phyloP scores from a whole-genome alignment of 176 grass and related monocot species.

The Saccharum spontaneum region DNA sequence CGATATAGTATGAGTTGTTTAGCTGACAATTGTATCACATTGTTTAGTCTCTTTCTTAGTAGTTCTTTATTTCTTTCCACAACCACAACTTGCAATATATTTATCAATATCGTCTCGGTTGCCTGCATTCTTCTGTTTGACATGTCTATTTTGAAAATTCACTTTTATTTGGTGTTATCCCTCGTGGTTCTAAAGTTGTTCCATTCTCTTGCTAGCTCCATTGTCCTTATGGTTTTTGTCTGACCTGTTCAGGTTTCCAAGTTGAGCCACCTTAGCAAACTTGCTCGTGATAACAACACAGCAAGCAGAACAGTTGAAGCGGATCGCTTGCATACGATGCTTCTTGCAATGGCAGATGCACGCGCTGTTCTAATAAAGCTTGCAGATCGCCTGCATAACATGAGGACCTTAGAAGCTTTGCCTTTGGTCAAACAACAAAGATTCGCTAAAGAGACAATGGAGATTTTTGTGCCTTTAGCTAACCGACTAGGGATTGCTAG shows the following conservation, averaged over 20 bases:
- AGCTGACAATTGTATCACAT: neutral
- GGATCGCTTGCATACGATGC: slow-evolving; percentile 86
- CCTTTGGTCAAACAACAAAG: slow-evolving; percentile 50
- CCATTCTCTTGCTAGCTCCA: neutral
- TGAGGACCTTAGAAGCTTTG: slow-evolving; percentile 63
- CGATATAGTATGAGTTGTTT: neutral
- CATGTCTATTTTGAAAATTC: neutral
- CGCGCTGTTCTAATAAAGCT: slow-evolving; percentile 68
- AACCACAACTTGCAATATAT: neutral
- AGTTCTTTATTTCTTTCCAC: neutral
- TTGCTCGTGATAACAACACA: slow-evolving; percentile 78
- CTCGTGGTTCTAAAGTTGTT: neutral
- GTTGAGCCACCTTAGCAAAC: slow-evolving; percentile 77
- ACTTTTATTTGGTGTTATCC: neutral
- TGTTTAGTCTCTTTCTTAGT: neutral
- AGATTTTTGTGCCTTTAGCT: slow-evolving; percentile 73
- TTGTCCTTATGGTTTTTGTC: slow-evolving; percentile 3
- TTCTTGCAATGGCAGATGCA: slow-evolving; percentile 86
- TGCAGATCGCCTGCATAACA: slow-evolving; percentile 72
- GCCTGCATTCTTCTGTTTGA: neutral
- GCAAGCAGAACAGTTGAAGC: slow-evolving; percentile 70
- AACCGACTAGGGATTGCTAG: slow-evolving; percentile 65
- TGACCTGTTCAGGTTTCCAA: slow-evolving; percentile 67
- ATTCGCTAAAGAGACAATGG: slow-evolving; percentile 61
- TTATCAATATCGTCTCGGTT: neutral